These are phyloP conservation scores for Micractinium sp. DNA, from an alignment of 139 green algal genomes.

Conservation along the genomic window DNA sequence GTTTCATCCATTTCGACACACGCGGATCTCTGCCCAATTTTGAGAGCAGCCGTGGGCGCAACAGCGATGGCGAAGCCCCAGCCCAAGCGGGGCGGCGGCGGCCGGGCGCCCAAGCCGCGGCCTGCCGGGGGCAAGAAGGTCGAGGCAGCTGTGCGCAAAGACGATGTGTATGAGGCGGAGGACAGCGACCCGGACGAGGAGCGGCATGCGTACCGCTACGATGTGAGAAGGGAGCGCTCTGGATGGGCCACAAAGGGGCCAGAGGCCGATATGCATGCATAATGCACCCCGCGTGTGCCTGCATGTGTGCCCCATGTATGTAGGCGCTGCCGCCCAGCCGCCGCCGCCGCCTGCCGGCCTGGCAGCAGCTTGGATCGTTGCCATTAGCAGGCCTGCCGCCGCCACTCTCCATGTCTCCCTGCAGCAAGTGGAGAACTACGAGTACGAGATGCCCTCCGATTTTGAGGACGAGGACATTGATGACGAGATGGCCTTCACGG, in stretches of 20 bases:
- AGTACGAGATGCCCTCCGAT: slow-evolving; percentile 89
- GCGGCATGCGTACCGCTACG: slow-evolving; percentile 56
- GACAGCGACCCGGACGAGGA: slow-evolving; percentile 66
- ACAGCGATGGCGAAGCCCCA: slow-evolving; percentile 4
- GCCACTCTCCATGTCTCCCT: not conserved
- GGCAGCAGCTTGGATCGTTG: not conserved
- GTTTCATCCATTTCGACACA: no score
- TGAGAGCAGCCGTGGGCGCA: not conserved
- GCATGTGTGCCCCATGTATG: not conserved
- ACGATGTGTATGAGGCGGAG: slow-evolving; percentile 72
- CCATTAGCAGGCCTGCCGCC: not conserved
- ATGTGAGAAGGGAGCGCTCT: slow-evolving; percentile 49
- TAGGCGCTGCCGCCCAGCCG: not conserved
- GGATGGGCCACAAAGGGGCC: not conserved
- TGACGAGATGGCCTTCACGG: slow-evolving; percentile 92
- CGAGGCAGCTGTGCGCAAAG: not conserved
- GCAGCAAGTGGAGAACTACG: slow-evolving; percentile 88
- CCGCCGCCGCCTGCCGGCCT: slow-evolving; percentile 5
- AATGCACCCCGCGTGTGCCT: not conserved
- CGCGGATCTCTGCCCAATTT: no score
- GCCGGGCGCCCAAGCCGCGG: not conserved
- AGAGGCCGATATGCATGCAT: not conserved
- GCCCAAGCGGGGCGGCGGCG: not conserved
- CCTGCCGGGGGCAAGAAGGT: not conserved
- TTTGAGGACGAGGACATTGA: slow-evolving; percentile 98